phyloP scores from a whole-genome alignment of 2,329 filamentous ascomycete genomes.

The Coniella lustricola region DNA sequence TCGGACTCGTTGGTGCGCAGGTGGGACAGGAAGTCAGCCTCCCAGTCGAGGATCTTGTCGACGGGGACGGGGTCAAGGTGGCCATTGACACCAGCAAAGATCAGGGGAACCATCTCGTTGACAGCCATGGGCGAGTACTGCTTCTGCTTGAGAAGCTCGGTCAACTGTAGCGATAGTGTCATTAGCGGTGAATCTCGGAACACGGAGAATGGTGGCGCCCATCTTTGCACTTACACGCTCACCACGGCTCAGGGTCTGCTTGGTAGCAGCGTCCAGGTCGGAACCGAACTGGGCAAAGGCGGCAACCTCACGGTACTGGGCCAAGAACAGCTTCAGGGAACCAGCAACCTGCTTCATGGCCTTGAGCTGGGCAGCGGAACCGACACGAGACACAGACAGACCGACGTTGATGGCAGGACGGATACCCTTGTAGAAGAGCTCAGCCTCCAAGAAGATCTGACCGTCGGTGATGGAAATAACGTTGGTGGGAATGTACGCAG shows the following conservation, averaged over 20 bases:
- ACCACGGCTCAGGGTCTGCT: slow-evolving; percentile 97
- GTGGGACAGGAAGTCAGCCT: slow-evolving; percentile 88
- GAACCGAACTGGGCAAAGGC: slow-evolving; percentile 99
- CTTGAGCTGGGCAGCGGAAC: slow-evolving; percentile 98
- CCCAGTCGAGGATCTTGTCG: slow-evolving; percentile 85
- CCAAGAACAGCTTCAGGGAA: slow-evolving; percentile 99
- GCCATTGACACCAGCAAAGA: slow-evolving; percentile 99
- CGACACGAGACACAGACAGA: slow-evolving; percentile 99
- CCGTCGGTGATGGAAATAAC: slow-evolving; percentile 99
- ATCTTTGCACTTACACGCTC: slow-evolving; percentile 64
- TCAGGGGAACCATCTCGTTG: slow-evolving; percentile 99
- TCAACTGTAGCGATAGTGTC: slow-evolving; percentile 48
- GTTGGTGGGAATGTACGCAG: slow-evolving; percentile 99
- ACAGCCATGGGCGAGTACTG: slow-evolving; percentile 98
- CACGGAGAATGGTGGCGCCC: neutral
- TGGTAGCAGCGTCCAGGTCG: slow-evolving; percentile 96
- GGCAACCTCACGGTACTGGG: slow-evolving; percentile 99
- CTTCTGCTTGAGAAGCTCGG: slow-evolving; percentile 99
- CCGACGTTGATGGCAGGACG: slow-evolving; percentile 99
- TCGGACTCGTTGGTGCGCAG: slow-evolving; percentile 86
- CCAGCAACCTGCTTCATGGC: slow-evolving; percentile 99
- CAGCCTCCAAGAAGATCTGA: slow-evolving; percentile 98
- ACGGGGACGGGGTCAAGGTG: slow-evolving; percentile 84
- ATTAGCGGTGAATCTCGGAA: slow-evolving; percentile 16
- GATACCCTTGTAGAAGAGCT: slow-evolving; percentile 99